Conservation (phyloP, 75 land plant species). For the Pinus albicaulis region DNA sequence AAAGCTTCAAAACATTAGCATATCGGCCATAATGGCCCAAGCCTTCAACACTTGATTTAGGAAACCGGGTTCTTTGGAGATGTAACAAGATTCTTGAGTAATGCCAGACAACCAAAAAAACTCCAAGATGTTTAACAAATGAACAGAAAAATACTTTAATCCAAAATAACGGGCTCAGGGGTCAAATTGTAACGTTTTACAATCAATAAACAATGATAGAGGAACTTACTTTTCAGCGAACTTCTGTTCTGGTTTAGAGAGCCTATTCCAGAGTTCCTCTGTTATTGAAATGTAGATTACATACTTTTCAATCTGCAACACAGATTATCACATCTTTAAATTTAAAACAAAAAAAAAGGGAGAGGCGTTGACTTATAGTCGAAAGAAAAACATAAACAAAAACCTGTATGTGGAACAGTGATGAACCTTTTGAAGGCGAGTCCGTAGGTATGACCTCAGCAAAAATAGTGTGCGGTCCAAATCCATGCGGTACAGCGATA, state of each 20-base stretch:
- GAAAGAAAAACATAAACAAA: not conserved
- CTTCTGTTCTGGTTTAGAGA: conserved; percentile 74
- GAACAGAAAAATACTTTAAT: no score
- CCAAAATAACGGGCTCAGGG: no score
- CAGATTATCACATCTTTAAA: not conserved
- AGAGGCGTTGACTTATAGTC: not conserved
- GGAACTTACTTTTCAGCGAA: conserved; percentile 67
- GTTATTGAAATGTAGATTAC: conserved; percentile 63
- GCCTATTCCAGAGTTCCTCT: conserved; percentile 54
- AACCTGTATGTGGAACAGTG: not conserved
- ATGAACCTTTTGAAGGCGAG: conserved; percentile 79
- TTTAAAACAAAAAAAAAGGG: conserved; percentile 4
- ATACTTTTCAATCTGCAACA: conserved; percentile 77
- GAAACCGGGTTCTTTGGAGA: no score
- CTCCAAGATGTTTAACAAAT: no score
- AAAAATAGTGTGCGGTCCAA: conserved; percentile 80
- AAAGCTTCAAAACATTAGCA: no score
- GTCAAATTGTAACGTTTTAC: no score
- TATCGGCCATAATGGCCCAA: no score
- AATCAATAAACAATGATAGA: no score
- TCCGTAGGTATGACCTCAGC: conserved; percentile 80
- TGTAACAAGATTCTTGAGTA: no score
- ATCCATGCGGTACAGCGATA: conserved; percentile 92
- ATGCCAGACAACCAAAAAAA: no score
- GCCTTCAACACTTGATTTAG: no score